Evolutionary conservation across 2,329 filamentous ascomycete genomes (phyloP), one percentile per base, ranked within the genome.

Genomic region (Exophiala mesophila): DNA sequence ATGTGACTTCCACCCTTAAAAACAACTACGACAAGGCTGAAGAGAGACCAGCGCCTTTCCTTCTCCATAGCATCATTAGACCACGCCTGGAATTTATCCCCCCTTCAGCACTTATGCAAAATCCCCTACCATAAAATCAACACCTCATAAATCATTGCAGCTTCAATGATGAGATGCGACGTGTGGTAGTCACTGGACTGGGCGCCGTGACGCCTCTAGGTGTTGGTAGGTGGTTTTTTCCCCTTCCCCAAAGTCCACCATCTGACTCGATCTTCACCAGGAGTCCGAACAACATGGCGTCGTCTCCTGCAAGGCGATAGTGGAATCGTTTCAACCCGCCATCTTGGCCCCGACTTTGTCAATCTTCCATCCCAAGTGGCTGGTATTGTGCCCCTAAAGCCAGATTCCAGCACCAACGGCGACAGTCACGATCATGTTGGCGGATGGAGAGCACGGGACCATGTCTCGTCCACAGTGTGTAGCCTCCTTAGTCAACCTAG

Each of bases 171-270:
- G 53, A 47, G 13, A 55, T 70, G 68, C 67, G 68, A 56, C 80
- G 85, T 56, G 86, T 92, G 56, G 87, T 90, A 57, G 82, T 92
- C 61, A 92, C 87, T 39, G 86, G 87, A 59, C 72, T 92, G 36
- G 86, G 87, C 49, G 85, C 84, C 60, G 76, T 92, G 56, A 88
- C 85, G 54, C 89, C 89, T 45, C 72, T 96, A 18, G 89, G 86
- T 49, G 80, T 94, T 45, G 88, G 77, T 80, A 59, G 51, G 63
- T 62, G 37, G 26, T 17, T n/a, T 34, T 24, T 44, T 10, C 26
- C 33, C 33, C 41, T 15, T 42, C 16, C 39, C 46, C 34, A 28
- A 12, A 26, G 7, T 6, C 23, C 7, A 26, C 6, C 12, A 7
- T 12, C 23, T 26, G 23, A 7, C 12, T 26, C 7, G 23, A 26